Evolutionary conservation across 2,329 filamentous ascomycete species (phyloP).

Genomic region (Tympanopsis confertula): DNA sequence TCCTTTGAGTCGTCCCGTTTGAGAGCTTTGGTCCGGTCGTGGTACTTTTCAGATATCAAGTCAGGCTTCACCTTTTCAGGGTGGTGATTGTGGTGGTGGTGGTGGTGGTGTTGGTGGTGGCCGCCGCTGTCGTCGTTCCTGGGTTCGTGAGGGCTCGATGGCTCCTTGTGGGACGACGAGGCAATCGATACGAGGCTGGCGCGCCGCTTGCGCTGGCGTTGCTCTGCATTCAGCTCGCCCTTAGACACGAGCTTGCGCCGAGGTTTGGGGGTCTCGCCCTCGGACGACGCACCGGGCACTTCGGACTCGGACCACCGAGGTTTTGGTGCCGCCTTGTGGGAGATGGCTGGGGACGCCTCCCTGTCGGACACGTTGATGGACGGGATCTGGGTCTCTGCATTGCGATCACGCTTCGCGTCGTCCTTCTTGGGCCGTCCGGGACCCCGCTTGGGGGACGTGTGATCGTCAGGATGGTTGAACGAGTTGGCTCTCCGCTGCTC

Average conservation of each 20-base stretch:
- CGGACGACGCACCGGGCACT: conserved; percentile 36
- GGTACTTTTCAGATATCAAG: conserved; percentile 37
- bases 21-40: conserved; percentile 46
- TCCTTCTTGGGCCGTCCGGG: conserved; percentile 44
- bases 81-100: conserved; percentile 10
- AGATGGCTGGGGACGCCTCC: conserved; percentile 34
- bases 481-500: conserved; percentile 36
- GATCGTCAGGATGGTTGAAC: conserved; percentile 31
- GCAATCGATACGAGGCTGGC: conserved; percentile 44
- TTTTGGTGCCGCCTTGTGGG: conserved; percentile 35
- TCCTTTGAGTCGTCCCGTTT: conserved; percentile 52
- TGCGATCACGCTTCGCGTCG: no score
- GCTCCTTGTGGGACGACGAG: conserved; percentile 36
- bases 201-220: conserved; percentile 42
- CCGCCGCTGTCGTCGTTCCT: conserved; percentile 25
- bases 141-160: conserved; percentile 37
- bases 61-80: conserved; percentile 33
- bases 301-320: conserved; percentile 43
- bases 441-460: conserved; percentile 34
- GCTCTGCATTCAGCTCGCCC: conserved; percentile 46
- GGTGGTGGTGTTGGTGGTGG: conserved; percentile 11
- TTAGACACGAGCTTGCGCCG: conserved; percentile 53
- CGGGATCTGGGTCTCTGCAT: conserved; percentile 26
- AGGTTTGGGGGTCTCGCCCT: conserved; percentile 45
- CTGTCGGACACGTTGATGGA: conserved; percentile 37